phyloP scores from a whole-genome alignment of 2,329 filamentous ascomycete species.

The Colletotrichum tabaci region DNA sequence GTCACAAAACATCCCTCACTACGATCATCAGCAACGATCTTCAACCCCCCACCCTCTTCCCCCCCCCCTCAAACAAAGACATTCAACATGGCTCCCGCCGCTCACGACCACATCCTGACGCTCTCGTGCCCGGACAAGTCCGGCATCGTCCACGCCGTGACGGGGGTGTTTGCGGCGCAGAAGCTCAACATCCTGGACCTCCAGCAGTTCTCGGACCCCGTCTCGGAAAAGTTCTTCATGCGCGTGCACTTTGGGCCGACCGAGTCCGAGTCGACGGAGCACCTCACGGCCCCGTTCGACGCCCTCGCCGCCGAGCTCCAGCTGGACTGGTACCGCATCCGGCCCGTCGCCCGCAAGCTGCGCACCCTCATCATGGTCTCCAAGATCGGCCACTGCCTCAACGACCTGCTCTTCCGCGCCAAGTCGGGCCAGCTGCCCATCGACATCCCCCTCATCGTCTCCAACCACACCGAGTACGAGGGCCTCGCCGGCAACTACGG shows the following conservation, averaged over 20 bases:
- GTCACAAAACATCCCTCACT: constrained; percentile 8
- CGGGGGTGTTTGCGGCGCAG: constrained; percentile 80
- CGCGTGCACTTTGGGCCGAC: constrained; percentile 84
- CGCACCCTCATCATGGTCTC: constrained; percentile 90
- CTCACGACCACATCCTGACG: constrained; percentile 75
- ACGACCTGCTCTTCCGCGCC: constrained; percentile 86
- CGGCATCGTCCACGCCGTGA: constrained; percentile 88
- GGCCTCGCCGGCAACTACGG: constrained; percentile 80
- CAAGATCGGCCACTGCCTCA: constrained; percentile 89
- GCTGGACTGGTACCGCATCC: constrained; percentile 79
- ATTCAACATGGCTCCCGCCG: constrained; percentile 40
- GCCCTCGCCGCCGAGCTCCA: constrained; percentile 73
- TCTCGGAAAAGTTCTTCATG: constrained; percentile 87
- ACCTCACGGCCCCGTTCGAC: constrained; percentile 70
- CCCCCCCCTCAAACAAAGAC: neutral
- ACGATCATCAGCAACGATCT: neutral
- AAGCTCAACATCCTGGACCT: constrained; percentile 87
- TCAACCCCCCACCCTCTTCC: constrained; percentile 2
- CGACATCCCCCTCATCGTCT: constrained; percentile 84
- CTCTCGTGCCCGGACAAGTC: constrained; percentile 88
- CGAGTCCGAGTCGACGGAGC: constrained; percentile 62
- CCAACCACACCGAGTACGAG: constrained; percentile 84
- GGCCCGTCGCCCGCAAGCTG: constrained; percentile 78
- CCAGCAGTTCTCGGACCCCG: constrained; percentile 86
- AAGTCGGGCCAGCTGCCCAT: constrained; percentile 82